phyloP scores from a whole-genome alignment of 768 basidiomycete genomes.

The Rhizopogon vesiculosus region DNA sequence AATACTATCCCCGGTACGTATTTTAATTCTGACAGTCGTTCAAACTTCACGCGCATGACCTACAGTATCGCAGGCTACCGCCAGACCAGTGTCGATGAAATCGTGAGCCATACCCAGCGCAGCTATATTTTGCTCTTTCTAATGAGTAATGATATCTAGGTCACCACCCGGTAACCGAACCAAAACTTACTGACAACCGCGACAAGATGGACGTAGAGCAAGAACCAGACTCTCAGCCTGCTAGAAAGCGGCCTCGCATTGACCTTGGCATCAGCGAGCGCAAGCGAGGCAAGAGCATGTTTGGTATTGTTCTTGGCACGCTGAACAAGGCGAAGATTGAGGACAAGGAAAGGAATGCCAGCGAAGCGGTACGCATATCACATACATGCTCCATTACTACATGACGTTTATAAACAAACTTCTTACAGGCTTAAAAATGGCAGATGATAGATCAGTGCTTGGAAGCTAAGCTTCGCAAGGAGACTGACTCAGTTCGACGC shows the following conservation, averaged over 20 bases:
- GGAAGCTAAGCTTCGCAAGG: slow-evolving; percentile 79
- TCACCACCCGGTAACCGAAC: slow-evolving; percentile 3
- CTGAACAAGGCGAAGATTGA: slow-evolving; percentile 86
- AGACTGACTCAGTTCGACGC: slow-evolving; percentile 81
- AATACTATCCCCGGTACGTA: no score
- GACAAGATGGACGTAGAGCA: slow-evolving; percentile 33
- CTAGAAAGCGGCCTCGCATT: slow-evolving; percentile 69
- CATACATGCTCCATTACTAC: neutral
- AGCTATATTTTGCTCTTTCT: neutral
- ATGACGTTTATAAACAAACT: slow-evolving; percentile 6
- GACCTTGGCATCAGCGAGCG: slow-evolving; percentile 66
- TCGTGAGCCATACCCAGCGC: neutral
- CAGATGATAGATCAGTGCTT: slow-evolving; percentile 80
- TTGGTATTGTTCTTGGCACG: slow-evolving; percentile 78
- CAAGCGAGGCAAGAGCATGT: slow-evolving; percentile 86
- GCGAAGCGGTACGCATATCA: slow-evolving; percentile 62
- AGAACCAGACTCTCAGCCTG: slow-evolving; percentile 39
- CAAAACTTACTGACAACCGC: slow-evolving; percentile 20
- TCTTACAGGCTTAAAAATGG: slow-evolving; percentile 70
- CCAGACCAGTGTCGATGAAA: neutral
- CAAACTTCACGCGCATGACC: neutral
- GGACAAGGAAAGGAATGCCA: slow-evolving; percentile 80
- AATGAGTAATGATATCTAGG: neutral
- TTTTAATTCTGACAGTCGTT: neutral
- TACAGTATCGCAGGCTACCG: no score